Evolutionary conservation across 2,329 filamentous ascomycete species (phyloP).

Genomic region (Trichoderma citrinoviride): DNA sequence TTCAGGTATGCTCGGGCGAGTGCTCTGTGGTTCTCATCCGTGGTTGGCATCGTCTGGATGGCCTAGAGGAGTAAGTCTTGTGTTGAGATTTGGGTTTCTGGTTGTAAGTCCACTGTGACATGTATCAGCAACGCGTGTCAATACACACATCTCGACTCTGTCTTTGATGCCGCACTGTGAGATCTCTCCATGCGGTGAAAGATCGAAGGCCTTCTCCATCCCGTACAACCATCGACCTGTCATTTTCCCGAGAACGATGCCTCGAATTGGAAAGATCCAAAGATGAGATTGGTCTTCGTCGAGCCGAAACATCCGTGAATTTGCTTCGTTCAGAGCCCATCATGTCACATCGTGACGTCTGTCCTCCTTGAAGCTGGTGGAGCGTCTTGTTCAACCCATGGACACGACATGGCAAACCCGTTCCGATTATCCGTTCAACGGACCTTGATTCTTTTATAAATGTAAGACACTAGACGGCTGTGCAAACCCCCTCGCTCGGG

Average conservation of each 20-base stretch:
- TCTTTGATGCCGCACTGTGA: not conserved
- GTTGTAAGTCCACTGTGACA: not conserved
- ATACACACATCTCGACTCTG: not conserved
- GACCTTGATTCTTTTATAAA: constrained; percentile 10
- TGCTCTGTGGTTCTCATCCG: not conserved
- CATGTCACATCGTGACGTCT: constrained; percentile 17
- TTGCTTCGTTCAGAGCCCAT: not conserved
- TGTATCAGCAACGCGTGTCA: not conserved
- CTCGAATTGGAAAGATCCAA: not conserved
- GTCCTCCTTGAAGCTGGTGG: not conserved
- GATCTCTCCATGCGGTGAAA: not conserved
- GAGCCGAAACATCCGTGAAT: constrained; percentile 14
- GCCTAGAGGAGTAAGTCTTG: not conserved
- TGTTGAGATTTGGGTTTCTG: not conserved
- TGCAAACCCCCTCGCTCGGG: not conserved
- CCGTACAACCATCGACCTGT: not conserved
- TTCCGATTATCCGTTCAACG: constrained; percentile 20
- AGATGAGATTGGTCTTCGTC: not conserved
- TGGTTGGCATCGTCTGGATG: not conserved
- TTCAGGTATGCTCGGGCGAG: not conserved
- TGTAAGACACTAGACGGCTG: not conserved
- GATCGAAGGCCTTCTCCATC: not conserved
- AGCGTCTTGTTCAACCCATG: not conserved
- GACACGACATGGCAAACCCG: not conserved
- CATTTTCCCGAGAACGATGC: not conserved